These are phyloP conservation scores for Lablab purpureus DNA, from an alignment of 306 rosid genomes.

Conservation along the genomic window DNA sequence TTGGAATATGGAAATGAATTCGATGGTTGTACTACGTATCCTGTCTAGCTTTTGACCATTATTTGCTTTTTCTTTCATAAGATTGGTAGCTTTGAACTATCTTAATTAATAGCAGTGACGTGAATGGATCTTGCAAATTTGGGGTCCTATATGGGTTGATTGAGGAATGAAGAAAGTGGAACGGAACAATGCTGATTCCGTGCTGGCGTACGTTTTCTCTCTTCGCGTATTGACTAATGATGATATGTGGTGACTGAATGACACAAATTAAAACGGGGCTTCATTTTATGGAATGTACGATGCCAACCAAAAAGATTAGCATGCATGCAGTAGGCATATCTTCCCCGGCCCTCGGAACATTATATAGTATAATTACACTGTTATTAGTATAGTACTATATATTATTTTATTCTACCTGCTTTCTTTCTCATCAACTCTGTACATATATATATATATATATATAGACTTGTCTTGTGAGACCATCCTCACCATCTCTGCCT, in stretches of 20 bases:
- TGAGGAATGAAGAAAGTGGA: background rate
- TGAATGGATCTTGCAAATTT: conserved; percentile 13
- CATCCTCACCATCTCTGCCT: conserved; percentile 17
- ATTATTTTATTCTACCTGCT: background rate
- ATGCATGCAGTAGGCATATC: background rate
- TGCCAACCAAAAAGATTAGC: conserved; percentile 52
- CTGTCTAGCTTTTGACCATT: background rate
- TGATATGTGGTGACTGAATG: background rate
- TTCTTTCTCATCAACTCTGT: conserved; percentile 9
- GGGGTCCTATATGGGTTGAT: background rate
- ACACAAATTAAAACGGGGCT: background rate
- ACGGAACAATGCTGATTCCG: conserved; percentile 29
- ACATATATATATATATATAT: conserved; percentile 54
- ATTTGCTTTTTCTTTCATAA: background rate
- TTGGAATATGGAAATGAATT: background rate
- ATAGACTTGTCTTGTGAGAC: conserved; percentile 18
- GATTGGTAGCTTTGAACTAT: background rate
- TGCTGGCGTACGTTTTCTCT: background rate
- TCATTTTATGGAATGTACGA: conserved; percentile 37
- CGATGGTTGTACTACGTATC: background rate
- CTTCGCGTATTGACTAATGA: background rate
- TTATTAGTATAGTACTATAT: background rate
- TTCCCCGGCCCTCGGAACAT: background rate
- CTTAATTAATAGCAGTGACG: conserved; percentile 8
- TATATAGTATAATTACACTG: background rate